Conservation (phyloP, 768 basidiomycete genomes). For the Lentinula lateritia region DNA sequence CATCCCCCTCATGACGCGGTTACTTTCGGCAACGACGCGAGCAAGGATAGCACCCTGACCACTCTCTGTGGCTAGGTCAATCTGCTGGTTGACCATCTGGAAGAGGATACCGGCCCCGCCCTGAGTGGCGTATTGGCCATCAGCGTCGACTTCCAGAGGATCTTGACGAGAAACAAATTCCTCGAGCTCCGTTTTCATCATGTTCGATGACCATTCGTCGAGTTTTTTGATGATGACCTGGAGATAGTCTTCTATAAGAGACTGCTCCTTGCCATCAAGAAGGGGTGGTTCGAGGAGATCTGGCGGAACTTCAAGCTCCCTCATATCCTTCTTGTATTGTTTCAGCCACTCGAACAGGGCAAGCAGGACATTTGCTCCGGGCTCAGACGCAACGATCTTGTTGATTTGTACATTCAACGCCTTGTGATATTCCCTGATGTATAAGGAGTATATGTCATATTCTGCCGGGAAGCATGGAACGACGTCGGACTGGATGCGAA, state of each 20-base stretch:
- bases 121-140: slow-evolving; percentile 87
- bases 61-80: slow-evolving; percentile 92
- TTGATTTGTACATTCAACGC: slow-evolving; percentile 71
- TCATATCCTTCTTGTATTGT: slow-evolving; percentile 93
- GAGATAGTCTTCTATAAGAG: slow-evolving; percentile 92
- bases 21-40: slow-evolving; percentile 82
- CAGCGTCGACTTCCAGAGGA: slow-evolving; percentile 85
- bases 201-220: slow-evolving; percentile 93
- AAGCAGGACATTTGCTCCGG: slow-evolving; percentile 85
- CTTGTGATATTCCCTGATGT: slow-evolving; percentile 87
- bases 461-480: slow-evolving; percentile 88
- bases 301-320: slow-evolving; percentile 78
- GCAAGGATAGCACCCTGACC: slow-evolving; percentile 92
- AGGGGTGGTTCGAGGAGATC: slow-evolving; percentile 85
- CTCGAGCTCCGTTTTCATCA: slow-evolving; percentile 85
- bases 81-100: slow-evolving; percentile 97
- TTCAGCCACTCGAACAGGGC: slow-evolving; percentile 91
- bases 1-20: slow-evolving; percentile 82
- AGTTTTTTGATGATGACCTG: slow-evolving; percentile 90
- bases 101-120: slow-evolving; percentile 92
- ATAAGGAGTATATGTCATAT: slow-evolving; percentile 83
- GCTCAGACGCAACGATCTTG: slow-evolving; percentile 62
- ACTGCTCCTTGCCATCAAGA: slow-evolving; percentile 92
- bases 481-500: slow-evolving; percentile 87
- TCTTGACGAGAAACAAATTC: slow-evolving; percentile 81